Conservation (phyloP, 2,329 filamentous ascomycete genomes). For the Colletotrichum costaricense region DNA sequence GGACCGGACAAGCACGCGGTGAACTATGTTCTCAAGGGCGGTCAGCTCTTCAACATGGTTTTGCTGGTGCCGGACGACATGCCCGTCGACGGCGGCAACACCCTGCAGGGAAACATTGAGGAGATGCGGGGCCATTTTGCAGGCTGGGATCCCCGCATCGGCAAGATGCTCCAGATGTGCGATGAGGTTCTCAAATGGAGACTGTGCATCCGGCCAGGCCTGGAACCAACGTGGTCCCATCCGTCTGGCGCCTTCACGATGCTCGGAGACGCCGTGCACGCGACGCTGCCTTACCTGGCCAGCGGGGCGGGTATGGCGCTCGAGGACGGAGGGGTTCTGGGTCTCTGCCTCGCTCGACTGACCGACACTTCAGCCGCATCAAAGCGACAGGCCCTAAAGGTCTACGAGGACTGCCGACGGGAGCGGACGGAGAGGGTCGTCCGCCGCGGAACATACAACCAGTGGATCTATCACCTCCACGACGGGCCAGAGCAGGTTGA, state of each 20-base stretch:
- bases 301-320: constrained; percentile 68
- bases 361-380: constrained; percentile 50
- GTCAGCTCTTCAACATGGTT: constrained; percentile 43
- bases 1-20: constrained; percentile 43
- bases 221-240: constrained; percentile 66
- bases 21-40: constrained; percentile 43
- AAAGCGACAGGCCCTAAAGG: constrained; percentile 48
- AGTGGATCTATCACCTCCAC: constrained; percentile 70
- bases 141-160: constrained; percentile 68
- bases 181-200: constrained; percentile 71
- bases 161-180: constrained; percentile 67
- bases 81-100: constrained; percentile 40
- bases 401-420: constrained; percentile 69
- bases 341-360: constrained; percentile 62
- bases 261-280: constrained; percentile 73
- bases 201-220: constrained; percentile 65
- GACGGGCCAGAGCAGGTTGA: constrained; percentile 68
- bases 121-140: constrained; percentile 60
- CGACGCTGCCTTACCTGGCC: constrained; percentile 72
- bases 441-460: constrained; percentile 68
- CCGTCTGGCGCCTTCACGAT: constrained; percentile 66
- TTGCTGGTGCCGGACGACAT: constrained; percentile 59
- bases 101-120: constrained; percentile 60
- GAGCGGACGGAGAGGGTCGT: constrained; percentile 70
- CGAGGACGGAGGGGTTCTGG: constrained; percentile 69